phyloP scores from a whole-genome alignment of 192 early-diverging fungal species.

The Coemansia sp. region DNA sequence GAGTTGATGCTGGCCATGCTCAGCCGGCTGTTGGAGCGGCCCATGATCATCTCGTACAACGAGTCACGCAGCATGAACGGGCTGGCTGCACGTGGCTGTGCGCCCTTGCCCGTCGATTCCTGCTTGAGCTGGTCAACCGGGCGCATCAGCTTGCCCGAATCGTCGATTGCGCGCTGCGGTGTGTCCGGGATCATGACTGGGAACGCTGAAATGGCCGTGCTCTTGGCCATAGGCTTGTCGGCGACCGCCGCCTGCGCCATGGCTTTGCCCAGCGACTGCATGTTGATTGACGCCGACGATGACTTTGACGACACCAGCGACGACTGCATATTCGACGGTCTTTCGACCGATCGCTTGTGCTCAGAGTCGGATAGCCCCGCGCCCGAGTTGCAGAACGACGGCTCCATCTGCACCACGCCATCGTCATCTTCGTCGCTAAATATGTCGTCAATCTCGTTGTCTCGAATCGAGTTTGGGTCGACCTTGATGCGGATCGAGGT shows the following conservation, averaged over 20 bases:
- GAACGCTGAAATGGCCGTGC: conserved; percentile 28
- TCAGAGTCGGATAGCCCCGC: conserved; percentile 23
- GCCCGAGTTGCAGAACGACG: conserved; percentile 38
- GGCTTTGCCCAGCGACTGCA: conserved; percentile 39
- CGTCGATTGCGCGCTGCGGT: conserved; percentile 7
- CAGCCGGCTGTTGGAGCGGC: conserved; percentile 28
- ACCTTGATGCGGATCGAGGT: conserved; percentile 40
- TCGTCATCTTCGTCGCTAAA: conserved; percentile 50
- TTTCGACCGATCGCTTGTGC: neutral
- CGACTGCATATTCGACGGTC: neutral
- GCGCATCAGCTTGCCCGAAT: neutral
- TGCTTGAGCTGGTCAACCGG: conserved; percentile 9
- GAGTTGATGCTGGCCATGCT: conserved; percentile 31
- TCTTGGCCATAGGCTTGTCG: neutral
- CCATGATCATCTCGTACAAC: conserved; percentile 52
- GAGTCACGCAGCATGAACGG: conserved; percentile 47
- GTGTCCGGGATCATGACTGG: conserved; percentile 18
- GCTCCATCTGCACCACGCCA: conserved; percentile 38
- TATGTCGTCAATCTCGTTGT: conserved; percentile 40
- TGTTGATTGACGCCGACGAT: conserved; percentile 26
- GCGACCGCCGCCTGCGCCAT: conserved; percentile 8
- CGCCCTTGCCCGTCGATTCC: conserved; percentile 10
- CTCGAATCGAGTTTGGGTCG: conserved; percentile 20
- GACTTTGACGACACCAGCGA: conserved; percentile 14
- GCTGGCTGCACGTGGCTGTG: conserved; percentile 12